Conservation (phyloP, 495 filamentous ascomycete species). For the Talaromyces stipitatus region DNA sequence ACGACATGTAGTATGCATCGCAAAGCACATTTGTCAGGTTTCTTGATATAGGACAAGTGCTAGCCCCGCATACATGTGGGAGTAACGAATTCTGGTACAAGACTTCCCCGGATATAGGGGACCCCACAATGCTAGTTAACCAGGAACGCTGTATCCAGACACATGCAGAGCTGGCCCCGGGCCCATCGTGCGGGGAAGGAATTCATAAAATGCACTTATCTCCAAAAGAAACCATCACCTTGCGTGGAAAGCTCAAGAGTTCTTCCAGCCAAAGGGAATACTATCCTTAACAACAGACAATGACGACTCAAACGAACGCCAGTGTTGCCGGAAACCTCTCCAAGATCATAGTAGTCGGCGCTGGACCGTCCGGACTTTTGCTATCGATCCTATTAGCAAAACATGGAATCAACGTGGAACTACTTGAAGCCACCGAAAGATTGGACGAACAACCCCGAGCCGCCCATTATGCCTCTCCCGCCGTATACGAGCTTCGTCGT, state of each 20-base stretch:
- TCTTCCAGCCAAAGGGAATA: background rate
- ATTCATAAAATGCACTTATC: background rate
- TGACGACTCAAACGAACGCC: background rate
- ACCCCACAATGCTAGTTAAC: background rate
- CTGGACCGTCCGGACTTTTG: slow-evolving; percentile 50
- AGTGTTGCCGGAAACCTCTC: background rate
- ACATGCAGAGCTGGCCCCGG: background rate
- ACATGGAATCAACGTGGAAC: slow-evolving; percentile 41
- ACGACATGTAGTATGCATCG: too few relatives aligned
- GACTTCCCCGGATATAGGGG: background rate
- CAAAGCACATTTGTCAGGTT: too few relatives aligned
- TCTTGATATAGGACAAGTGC: too few relatives aligned
- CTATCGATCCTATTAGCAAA: slow-evolving; percentile 47
- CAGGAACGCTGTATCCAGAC: too few relatives aligned
- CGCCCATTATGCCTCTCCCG: slow-evolving; percentile 42
- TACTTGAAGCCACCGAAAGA: slow-evolving; percentile 41
- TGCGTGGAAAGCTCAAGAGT: background rate
- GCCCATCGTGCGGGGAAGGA: background rate
- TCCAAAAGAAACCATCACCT: background rate
- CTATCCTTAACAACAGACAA: background rate
- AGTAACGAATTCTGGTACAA: background rate
- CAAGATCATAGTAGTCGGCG: slow-evolving; percentile 46
- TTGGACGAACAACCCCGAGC: slow-evolving; percentile 50
- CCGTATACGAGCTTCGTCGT: slow-evolving; percentile 45
- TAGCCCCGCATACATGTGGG: background rate